phyloP scores from a whole-genome alignment of 768 basidiomycete genomes.

The Boletus subcaerulescens region DNA sequence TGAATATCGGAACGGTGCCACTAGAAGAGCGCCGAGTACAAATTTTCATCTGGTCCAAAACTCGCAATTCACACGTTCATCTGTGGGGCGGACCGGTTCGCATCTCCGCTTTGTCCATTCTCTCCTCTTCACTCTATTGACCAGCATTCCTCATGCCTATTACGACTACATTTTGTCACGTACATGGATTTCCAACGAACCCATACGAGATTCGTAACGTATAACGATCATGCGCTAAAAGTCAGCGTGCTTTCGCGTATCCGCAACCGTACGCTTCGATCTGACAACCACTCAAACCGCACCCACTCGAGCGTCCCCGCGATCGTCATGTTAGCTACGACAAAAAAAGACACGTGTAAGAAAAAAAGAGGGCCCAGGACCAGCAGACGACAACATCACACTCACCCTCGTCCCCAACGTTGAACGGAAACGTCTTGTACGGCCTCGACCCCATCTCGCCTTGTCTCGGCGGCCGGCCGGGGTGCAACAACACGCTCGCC shows the following conservation, averaged over 20 bases:
- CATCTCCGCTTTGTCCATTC: no score
- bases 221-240: slow-evolving; percentile 64
- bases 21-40: no score
- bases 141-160: no score
- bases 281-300: slow-evolving; percentile 79
- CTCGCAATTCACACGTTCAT: no score
- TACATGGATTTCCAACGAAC: no score
- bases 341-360: neutral
- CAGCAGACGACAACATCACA: neutral
- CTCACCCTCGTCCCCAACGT: slow-evolving; percentile 80
- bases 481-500: slow-evolving; percentile 76
- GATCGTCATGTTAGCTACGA: slow-evolving; percentile 50
- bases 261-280: slow-evolving; percentile 77
- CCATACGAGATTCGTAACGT: no score
- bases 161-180: no score
- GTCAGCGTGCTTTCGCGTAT: slow-evolving; percentile 82
- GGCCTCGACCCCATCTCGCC: slow-evolving; percentile 80
- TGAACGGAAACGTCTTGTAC: slow-evolving; percentile 85
- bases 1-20: no score
- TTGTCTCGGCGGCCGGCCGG: slow-evolving; percentile 89
- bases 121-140: no score
- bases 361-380: neutral
- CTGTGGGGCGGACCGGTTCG: no score
- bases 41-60: no score
- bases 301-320: slow-evolving; percentile 71